These are phyloP conservation scores for Aurinia saxatilis DNA, from an alignment of 345 rosid species.

Conservation along the genomic window DNA sequence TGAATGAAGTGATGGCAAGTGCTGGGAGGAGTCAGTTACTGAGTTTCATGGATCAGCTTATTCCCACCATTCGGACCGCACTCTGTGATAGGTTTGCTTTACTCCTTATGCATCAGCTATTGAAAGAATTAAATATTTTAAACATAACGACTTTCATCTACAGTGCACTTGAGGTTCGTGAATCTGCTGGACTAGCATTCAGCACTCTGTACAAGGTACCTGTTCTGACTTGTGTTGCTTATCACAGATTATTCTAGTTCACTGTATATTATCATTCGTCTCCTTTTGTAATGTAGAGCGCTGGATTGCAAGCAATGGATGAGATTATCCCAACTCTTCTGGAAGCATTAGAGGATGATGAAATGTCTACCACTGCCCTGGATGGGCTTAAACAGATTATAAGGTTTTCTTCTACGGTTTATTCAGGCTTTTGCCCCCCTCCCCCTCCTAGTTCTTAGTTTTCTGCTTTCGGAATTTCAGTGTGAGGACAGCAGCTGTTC, in stretches of 20 bases:
- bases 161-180: slow-evolving; percentile 87
- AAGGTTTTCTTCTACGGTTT: slow-evolving; percentile 40
- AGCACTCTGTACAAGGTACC: slow-evolving; percentile 93
- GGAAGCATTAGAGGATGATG: slow-evolving; percentile 90
- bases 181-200: slow-evolving; percentile 95
- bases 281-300: slow-evolving; percentile 52
- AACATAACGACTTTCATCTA: slow-evolving; percentile 1
- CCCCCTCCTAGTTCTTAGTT: neutral
- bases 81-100: slow-evolving; percentile 83
- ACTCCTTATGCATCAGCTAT: neutral
- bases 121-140: neutral
- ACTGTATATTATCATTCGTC: neutral
- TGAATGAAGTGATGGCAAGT: slow-evolving; percentile 98
- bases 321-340: slow-evolving; percentile 95
- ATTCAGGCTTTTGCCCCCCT: neutral
- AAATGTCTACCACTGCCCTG: slow-evolving; percentile 81
- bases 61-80: slow-evolving; percentile 88
- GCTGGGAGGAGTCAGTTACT: slow-evolving; percentile 90
- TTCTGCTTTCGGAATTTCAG: slow-evolving; percentile 35
- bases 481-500: slow-evolving; percentile 94
- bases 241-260: neutral
- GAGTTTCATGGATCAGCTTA: slow-evolving; percentile 92
- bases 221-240: slow-evolving; percentile 4
- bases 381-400: slow-evolving; percentile 97
- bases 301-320: slow-evolving; percentile 98